Evolutionary conservation across 768 basidiomycete genomes (phyloP), one percentile per base, ranked within the genome.

Genomic region (Agaricus subrufescens): DNA sequence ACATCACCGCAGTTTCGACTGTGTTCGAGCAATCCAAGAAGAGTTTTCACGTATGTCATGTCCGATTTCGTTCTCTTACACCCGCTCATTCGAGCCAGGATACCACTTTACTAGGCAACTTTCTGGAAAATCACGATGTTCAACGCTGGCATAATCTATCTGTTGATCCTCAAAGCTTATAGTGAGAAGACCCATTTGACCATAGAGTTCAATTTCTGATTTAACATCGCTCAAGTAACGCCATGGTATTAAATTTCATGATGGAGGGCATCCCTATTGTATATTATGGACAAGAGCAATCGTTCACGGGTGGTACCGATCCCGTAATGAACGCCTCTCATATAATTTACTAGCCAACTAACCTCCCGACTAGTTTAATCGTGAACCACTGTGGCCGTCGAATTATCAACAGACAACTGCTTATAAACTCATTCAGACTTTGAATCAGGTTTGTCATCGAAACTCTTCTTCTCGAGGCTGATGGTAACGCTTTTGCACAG

Each of bases 211-310:
- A 31, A 14, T 34, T 45, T 19, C 14, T 26, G 34, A 34, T 8
- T 8, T 42, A 37, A 49, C 5, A 4, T 29, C 3, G 27, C 39
- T 46, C 43, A 34, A 86, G 84, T 63, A 91, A 91, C 66, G 86
- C 87, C 12, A 84, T 91, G 83, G 71, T 82, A 8, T 82, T 87
- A 62, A 84, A 73, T 56, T 91, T 88, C 68, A 83, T 91, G 81
- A 80, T 81, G 48, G 89, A 91, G 57, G 89, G 89, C n/a, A 89
- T 90, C 61, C 89, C 90, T 0, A 83, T 91, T 57, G 80, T 89
- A 10, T 92, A 91, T 66, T 89, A 89, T 58, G 89, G 90, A 1
- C 87, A 89, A 69, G 90, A 91, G 62, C 89, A 91, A 65, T 71
- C 76, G 40, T 85, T 88, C 66, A 72, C 69, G 54, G 90, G 89